Conservation (phyloP, 768 basidiomycete species). For the Lentinula aciculospora region DNA sequence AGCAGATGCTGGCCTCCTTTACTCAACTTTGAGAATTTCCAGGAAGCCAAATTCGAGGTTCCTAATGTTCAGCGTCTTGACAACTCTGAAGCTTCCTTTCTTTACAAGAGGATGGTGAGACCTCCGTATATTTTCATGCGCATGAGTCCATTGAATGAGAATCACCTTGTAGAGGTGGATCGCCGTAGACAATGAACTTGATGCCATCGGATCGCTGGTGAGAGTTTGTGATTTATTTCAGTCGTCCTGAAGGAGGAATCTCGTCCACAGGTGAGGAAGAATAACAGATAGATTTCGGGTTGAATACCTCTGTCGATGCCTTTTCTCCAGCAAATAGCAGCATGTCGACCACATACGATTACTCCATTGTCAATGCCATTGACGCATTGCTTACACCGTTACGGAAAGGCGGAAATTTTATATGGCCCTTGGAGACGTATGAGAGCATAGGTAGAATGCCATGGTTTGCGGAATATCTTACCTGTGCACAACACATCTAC, state of each 20-base stretch:
- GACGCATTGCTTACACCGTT: neutral
- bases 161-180: neutral
- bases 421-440: neutral
- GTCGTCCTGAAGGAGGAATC: no score
- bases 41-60: constrained; percentile 3
- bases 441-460: neutral
- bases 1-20: constrained; percentile 1
- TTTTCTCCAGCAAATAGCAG: no score
- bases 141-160: no score
- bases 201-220: neutral
- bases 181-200: neutral
- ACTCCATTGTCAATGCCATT: neutral
- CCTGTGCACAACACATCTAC: neutral
- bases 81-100: neutral
- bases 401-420: neutral
- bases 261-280: no score
- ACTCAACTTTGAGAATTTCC: neutral
- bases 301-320: no score
- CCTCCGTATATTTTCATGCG: neutral
- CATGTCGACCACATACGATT: neutral
- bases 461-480: neutral
- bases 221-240: no score
- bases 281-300: no score
- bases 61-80: neutral
- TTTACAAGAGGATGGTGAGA: neutral